Percentiles rank a stretch among this genome's conserved stretches.
phyloP scores from a whole-genome alignment of 2,329 filamentous ascomycete genomes.

The Fusarium sp. region DNA sequence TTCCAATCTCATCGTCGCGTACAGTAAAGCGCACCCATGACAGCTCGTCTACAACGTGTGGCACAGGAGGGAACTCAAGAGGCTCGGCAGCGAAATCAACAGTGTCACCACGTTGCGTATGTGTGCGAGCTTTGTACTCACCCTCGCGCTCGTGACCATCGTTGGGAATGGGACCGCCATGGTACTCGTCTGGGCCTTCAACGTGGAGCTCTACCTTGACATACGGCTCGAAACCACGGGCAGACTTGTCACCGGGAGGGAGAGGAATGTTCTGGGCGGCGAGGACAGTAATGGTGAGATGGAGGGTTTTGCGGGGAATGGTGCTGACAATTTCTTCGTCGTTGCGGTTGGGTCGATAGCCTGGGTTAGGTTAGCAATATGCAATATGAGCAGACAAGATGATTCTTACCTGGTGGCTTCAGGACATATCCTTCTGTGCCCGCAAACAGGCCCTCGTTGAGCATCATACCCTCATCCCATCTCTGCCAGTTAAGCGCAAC shows the following conservation, averaged over 20 bases:
- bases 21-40: slow-evolving; percentile 86
- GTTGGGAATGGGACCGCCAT: slow-evolving; percentile 53
- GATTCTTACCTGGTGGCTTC: slow-evolving; percentile 74
- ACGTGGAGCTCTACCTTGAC: slow-evolving; percentile 87
- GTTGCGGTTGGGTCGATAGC: slow-evolving; percentile 47
- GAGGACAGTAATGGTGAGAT: slow-evolving; percentile 77
- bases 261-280: slow-evolving; percentile 82
- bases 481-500: slow-evolving; percentile 95
- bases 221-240: slow-evolving; percentile 77
- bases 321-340: slow-evolving; percentile 40
- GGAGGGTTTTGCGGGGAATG: slow-evolving; percentile 68
- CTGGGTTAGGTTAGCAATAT: slow-evolving; percentile 34
- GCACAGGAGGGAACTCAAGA: slow-evolving; percentile 66
- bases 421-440: slow-evolving; percentile 86
- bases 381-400: no score
- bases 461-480: slow-evolving; percentile 93
- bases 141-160: slow-evolving; percentile 55
- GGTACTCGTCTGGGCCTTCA: slow-evolving; percentile 67
- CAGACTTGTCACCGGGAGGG: slow-evolving; percentile 62
- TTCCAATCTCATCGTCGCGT: slow-evolving; percentile 84
- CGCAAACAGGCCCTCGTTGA: slow-evolving; percentile 92
- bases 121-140: slow-evolving; percentile 69
- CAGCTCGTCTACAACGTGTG: slow-evolving; percentile 72
- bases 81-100: slow-evolving; percentile 71
- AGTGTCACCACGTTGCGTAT: slow-evolving; percentile 66